Evolutionary conservation across 345 rosid species (phyloP), one percentile per base, ranked within the genome.

Genomic region (Geranium rotundifolium): DNA sequence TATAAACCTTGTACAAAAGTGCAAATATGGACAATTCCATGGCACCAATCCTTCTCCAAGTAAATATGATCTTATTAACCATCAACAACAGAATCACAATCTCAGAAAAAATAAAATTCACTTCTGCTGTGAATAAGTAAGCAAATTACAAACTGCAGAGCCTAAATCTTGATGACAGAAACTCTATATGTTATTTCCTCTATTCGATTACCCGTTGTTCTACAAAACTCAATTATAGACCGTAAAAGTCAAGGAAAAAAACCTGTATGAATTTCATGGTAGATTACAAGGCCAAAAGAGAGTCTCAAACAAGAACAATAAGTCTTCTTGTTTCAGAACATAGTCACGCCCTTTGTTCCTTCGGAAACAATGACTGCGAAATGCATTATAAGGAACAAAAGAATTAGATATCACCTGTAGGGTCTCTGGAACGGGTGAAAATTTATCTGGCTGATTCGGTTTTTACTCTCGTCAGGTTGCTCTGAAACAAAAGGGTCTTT

Each of bases 401-500:
- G 16, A 14, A 46, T 9, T 46, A 2, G 16, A 14, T 46, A 7
- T 9, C 16, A 14, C 52, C 52, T 9, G 52, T 12, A 2, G 52
- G 15, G 14, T 12, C 52, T 46, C 52, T 15, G 65, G 54, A 39
- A 41, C 2, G 54, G 56, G 27, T 55, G 60, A 61, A 62, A 58
- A 54, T 59, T 66, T 64, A 81, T 57, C 78, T 76, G 15, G 74
- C 72, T 30, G 67, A 52, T 54, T 17, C 58, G 0, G 59, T 69
- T 69, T 65, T 73, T 66, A 50, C 71, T 54, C 67, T 62, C 57
- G 27, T 6, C 16, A 57, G 9, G 60, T 31, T 58, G 59, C 29
- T 39, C 23, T 62, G 58, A 56, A 17, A 17, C 59, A 83, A 72
- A 66, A 79, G 75, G 7, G 60, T 57, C 65, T 77, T 79, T 23